phyloP scores from a whole-genome alignment of 2,329 filamentous ascomycete genomes.

The Cercospora sp. region DNA sequence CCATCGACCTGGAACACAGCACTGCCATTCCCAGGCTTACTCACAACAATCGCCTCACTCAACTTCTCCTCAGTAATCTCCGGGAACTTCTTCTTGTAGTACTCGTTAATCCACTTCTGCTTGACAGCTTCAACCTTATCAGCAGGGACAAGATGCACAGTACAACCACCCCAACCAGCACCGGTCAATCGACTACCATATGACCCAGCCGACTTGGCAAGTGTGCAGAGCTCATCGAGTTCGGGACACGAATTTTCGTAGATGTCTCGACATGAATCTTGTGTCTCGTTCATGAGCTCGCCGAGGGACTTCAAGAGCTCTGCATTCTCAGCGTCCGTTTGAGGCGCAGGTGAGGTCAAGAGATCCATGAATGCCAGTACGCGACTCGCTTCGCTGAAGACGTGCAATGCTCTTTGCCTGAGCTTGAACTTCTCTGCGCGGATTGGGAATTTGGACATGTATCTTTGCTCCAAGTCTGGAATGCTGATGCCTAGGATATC shows the following conservation, averaged over 20 bases:
- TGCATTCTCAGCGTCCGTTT: constrained; percentile 55
- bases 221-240: constrained; percentile 81
- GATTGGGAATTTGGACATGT: constrained; percentile 85
- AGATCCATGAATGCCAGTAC: constrained; percentile 81
- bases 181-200: constrained; percentile 87
- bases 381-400: constrained; percentile 83
- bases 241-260: constrained; percentile 94
- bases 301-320: constrained; percentile 75
- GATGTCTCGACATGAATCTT: constrained; percentile 78
- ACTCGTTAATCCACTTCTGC: constrained; percentile 74
- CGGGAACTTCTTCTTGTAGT: constrained; percentile 73
- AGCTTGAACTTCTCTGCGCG: constrained; percentile 85
- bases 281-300: constrained; percentile 82
- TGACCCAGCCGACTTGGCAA: constrained; percentile 74
- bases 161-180: constrained; percentile 96
- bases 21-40: constrained; percentile 75
- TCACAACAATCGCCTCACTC: constrained; percentile 80
- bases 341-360: constrained; percentile 53
- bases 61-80: constrained; percentile 70
- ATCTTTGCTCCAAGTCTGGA: constrained; percentile 70
- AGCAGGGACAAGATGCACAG: constrained; percentile 85
- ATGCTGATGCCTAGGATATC: constrained; percentile 67
- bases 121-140: constrained; percentile 77
- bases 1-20: constrained; percentile 38
- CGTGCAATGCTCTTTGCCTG: constrained; percentile 82